Evolutionary conservation across 352 stramenopile genomes (phyloP).

Genomic region (Elongisporangium prolatum): DNA sequence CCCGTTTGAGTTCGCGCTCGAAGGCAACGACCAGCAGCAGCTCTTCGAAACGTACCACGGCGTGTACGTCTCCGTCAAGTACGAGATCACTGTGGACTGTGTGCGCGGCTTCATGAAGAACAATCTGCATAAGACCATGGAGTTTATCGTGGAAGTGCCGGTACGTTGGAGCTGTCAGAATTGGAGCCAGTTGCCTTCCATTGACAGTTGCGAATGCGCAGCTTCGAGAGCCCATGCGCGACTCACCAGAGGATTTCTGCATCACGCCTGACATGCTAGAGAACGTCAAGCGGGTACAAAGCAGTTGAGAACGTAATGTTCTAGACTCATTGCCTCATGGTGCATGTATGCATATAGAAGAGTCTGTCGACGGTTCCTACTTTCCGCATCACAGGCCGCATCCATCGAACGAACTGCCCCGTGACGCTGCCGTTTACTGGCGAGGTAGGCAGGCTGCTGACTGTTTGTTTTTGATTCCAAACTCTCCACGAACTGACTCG

Average conservation of each 20-base stretch:
- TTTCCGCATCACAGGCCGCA: slow-evolving; percentile 79
- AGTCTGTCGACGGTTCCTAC: slow-evolving; percentile 47
- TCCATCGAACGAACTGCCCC: slow-evolving; percentile 87
- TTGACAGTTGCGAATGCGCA: slow-evolving; percentile 7
- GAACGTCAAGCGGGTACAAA: slow-evolving; percentile 59
- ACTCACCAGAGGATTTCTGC: slow-evolving; percentile 68
- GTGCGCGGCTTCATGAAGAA: slow-evolving; percentile 87
- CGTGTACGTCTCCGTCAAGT: slow-evolving; percentile 89
- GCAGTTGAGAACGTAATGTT: not conserved
- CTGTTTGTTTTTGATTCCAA: slow-evolving; percentile 1
- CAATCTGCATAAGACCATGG: slow-evolving; percentile 74
- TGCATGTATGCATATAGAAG: slow-evolving; percentile 26
- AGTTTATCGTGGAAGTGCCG: slow-evolving; percentile 92
- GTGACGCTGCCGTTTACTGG: slow-evolving; percentile 89
- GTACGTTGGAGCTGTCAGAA: slow-evolving; percentile 19
- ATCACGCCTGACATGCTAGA: slow-evolving; percentile 84
- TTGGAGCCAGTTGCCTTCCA: not conserved
- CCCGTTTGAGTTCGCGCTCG: slow-evolving; percentile 86
- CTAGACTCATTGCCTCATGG: not conserved
- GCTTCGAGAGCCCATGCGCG: slow-evolving; percentile 48
- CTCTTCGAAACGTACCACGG: slow-evolving; percentile 92
- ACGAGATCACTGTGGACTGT: slow-evolving; percentile 84
- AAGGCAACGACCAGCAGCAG: slow-evolving; percentile 50
- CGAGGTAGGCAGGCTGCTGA: slow-evolving; percentile 39
- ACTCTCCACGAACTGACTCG: not conserved